Evolutionary conservation across 139 green algal genomes (phyloP), one percentile per base, ranked within the genome.

Genomic region (Astrephomene gubernaculifera): DNA sequence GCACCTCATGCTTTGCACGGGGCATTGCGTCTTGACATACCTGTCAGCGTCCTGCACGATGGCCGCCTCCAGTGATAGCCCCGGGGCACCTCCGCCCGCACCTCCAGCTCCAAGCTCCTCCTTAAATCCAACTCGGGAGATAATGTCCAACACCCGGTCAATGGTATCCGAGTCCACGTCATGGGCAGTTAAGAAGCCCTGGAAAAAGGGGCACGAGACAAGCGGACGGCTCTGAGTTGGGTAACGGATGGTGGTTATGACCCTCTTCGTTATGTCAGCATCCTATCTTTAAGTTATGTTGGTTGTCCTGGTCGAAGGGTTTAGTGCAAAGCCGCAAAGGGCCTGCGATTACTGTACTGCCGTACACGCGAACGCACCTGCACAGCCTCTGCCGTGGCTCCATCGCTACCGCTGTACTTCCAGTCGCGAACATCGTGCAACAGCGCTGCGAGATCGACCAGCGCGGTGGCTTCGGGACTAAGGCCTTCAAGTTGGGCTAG

Each of bases 41-140:
- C 91, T 89, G 68, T 97, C 94, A 35, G 94, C 94, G 79, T 97
- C 94, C 73, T 97, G 94, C 65, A 97, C 90, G 14, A 95, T 89
- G 2, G 75, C 76, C 25, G 86, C 87, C 69, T 90, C 86, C 12
- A 89, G 12, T 21, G 68, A 35, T 38, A 91, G 61, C 10, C 21
- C 74, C 10, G 27, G 21, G 29, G 39, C 14, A 2, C 9, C 35
- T 10, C 17, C 44, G 25, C 14, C 38, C 49, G 21, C 36, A 14
- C 31, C n/a, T 6, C 63, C 63, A 4, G 7, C 45, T 35, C 31
- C 45, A 31, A 92, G 82, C 79, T 93, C 90, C 6, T 94, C 89
- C 71, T 96, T 96, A 82, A 96, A 96, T 1, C 93, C 92, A 43
- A 96, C 78, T 1, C 76, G 54, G 10, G 69, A 60, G 8, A 96